Evolutionary conservation across 2,329 filamentous ascomycete genomes (phyloP), one percentile per base, ranked within the genome.

Genomic region (Cladosporium sp.): DNA sequence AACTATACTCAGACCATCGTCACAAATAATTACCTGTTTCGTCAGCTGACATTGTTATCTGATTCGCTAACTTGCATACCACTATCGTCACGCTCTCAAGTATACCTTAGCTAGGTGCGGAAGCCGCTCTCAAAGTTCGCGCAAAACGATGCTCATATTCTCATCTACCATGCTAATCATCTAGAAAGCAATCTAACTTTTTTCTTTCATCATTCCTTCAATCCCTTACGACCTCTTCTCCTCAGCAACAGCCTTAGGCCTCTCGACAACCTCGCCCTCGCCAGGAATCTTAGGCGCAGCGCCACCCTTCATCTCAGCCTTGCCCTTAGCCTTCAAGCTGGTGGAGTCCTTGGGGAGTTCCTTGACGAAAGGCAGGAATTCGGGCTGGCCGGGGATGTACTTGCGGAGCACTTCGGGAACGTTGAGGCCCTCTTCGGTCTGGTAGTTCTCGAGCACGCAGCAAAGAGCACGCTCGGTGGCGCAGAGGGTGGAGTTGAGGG

Each of bases 381-480:
- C 92, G 1, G 92, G 93, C 49, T 92, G 85, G 38, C 93, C 94
- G 1, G 93, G 93, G 61, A 98, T 90, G 78, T 96, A 98, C 80
- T 93, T 94, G 72, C 92, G 87, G 67, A 97, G 85, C 55, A 90
- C 89, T 79, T 93, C 90, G 0, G 93, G 93, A 38, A 97, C 90
- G 66, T 86, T 86, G 72, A 96, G 85, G 69, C 92, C 92, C 71
- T 94, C 91, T 75, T 93, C 89, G 0, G 90, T 95, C 83, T 99
- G 95, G 80, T 94, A 98, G 81, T 98, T 99, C 82, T 99, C 95
- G 47, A 99, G 86, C 52, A 99, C 85, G 78, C 94, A 97, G 85
- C 95, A 98, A 59, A 98, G 85, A 0, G 94, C 92, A 77, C 94
- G 87, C 77, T 96, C 93, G 1, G 94, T 97, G 21, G 94, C 94